Evolutionary conservation across 768 basidiomycete species (phyloP).

Genomic region (Daedaleopsis sinensis): DNA sequence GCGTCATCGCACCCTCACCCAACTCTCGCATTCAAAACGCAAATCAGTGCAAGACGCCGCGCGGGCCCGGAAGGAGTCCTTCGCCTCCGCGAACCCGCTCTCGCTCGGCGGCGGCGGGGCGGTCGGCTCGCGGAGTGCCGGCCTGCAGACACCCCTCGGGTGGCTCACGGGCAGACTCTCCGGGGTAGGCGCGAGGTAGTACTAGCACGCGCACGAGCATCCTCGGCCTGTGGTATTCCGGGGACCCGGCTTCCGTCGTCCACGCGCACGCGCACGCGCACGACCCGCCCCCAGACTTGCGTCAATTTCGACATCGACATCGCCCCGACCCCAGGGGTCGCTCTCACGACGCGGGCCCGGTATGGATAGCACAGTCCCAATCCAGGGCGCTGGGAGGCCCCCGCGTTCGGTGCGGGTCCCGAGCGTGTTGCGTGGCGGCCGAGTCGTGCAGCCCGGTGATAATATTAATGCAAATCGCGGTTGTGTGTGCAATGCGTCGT

Average conservation of each 20-base stretch:
- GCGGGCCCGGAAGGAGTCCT: constrained; percentile 77
- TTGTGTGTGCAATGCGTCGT: neutral
- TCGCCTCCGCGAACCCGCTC: constrained; percentile 79
- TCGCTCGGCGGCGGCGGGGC: constrained; percentile 58
- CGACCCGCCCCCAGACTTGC: neutral
- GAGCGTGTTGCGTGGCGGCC: neutral
- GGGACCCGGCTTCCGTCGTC: neutral
- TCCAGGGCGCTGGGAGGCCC: neutral
- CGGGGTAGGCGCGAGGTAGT: constrained; percentile 57
- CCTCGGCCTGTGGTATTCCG: neutral
- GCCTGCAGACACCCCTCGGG: constrained; percentile 71
- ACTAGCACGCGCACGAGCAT: neutral
- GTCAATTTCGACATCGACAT: neutral
- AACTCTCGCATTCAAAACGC: neutral
- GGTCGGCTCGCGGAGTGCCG: constrained; percentile 60
- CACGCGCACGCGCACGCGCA: no score
- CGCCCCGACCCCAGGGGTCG: constrained; percentile 12
- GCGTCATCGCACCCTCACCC: neutral
- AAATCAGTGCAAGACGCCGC: constrained; percentile 67
- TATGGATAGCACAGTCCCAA: neutral
- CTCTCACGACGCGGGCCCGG: constrained; percentile 8
- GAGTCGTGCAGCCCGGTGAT: neutral
- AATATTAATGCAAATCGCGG: neutral
- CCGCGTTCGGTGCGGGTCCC: neutral
- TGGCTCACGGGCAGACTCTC: constrained; percentile 80